Evolutionary conservation across 2,329 filamentous ascomycete genomes (phyloP).

Genomic region (Gaeumannomyces tritici): DNA sequence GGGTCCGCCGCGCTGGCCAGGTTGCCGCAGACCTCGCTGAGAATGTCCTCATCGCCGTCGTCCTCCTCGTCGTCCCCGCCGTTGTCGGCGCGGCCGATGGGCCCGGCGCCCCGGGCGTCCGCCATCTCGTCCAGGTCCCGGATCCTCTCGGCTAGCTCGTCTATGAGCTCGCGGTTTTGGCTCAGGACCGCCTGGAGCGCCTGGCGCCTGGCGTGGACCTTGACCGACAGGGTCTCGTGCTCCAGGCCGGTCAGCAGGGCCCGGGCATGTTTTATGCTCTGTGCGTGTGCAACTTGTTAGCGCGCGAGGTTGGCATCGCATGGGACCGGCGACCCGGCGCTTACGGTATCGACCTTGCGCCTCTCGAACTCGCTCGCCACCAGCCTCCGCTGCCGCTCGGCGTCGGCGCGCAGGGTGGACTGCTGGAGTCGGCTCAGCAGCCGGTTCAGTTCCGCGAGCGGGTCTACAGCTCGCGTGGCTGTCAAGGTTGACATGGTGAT

Average conservation of each 20-base stretch:
- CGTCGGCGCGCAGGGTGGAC: slow-evolving; percentile 51
- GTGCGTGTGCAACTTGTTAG: not conserved
- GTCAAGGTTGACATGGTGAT: not conserved
- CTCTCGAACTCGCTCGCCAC: slow-evolving; percentile 58
- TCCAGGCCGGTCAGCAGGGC: slow-evolving; percentile 61
- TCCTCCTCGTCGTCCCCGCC: slow-evolving; percentile 35
- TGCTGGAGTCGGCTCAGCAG: slow-evolving; percentile 58
- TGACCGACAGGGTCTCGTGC: slow-evolving; percentile 53
- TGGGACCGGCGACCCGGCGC: slow-evolving; percentile 10
- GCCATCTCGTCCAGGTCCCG: slow-evolving; percentile 57
- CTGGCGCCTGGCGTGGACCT: slow-evolving; percentile 46
- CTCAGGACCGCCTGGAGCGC: slow-evolving; percentile 55
- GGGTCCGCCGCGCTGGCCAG: not conserved
- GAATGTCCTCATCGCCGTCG: slow-evolving; percentile 49
- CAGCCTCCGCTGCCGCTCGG: slow-evolving; percentile 47
- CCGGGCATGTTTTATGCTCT: slow-evolving; percentile 67
- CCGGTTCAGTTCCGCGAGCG: slow-evolving; percentile 46
- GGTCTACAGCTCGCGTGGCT: slow-evolving; percentile 14
- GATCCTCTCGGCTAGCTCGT: slow-evolving; percentile 55
- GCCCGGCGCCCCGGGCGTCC: slow-evolving; percentile 22
- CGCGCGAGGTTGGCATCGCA: not conserved
- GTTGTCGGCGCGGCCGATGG: slow-evolving; percentile 25
- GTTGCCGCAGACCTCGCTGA: not conserved
- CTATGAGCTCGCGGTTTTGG: slow-evolving; percentile 55
- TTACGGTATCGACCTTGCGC: slow-evolving; percentile 43